Percentiles rank a stretch among this genome's conserved stretches.
phyloP scores from a whole-genome alignment of 2,329 filamentous ascomycete species.

The Torrubiellomyces zombiae region DNA sequence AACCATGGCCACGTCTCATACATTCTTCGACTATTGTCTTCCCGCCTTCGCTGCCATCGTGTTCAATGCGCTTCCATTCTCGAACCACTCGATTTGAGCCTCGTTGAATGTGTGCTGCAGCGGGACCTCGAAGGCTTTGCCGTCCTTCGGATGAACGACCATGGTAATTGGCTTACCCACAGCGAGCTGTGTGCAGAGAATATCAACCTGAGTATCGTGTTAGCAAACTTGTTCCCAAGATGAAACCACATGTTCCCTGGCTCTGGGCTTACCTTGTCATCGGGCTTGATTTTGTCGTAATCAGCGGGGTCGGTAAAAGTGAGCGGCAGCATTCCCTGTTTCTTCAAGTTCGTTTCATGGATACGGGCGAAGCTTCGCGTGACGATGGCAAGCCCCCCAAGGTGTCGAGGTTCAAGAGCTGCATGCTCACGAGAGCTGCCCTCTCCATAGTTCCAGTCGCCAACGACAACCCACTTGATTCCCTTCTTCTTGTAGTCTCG shows the following conservation, averaged over 20 bases:
- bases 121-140: conserved; percentile 62
- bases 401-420: conserved; percentile 90
- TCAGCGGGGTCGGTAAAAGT: conserved; percentile 90
- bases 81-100: conserved; percentile 97
- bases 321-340: conserved; percentile 99
- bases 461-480: conserved; percentile 91
- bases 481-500: conserved; percentile 98
- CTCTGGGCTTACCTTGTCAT: conserved; percentile 51
- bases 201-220: conserved; percentile 42
- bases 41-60: conserved; percentile 80
- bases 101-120: conserved; percentile 97
- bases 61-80: conserved; percentile 93
- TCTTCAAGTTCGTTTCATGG: conserved; percentile 99
- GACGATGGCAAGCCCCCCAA: conserved; percentile 94
- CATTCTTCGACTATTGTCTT: conserved; percentile 13
- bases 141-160: conserved; percentile 80
- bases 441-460: conserved; percentile 99
- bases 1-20: neutral
- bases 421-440: conserved; percentile 96
- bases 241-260: neutral
- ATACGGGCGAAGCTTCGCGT: conserved; percentile 94
- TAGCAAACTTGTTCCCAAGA: too few relatives aligned
- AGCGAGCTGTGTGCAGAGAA: conserved; percentile 74
- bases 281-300: conserved; percentile 90
- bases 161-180: conserved; percentile 90